Evolutionary conservation across 148 eudicot genomes (phyloP), one percentile per base, ranked within the genome.

Genomic region (Camellia lanceoleosa): DNA sequence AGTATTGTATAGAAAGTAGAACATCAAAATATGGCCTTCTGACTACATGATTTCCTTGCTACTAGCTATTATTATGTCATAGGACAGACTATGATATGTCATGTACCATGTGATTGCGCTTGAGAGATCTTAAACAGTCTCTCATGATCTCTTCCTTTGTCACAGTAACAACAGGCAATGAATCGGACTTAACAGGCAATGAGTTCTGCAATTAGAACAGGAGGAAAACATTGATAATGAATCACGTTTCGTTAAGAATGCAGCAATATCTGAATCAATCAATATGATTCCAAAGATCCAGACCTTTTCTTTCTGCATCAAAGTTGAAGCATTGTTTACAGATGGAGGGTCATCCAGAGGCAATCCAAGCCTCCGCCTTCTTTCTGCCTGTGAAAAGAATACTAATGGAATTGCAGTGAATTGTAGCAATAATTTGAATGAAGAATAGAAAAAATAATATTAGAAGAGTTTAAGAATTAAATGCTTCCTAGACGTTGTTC

Each of bases 51-150:
- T 23, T 20, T 14, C 69, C 71, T 68, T 20, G 19, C 75, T 74
- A 43, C 19, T 75, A 54, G 69, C 66, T 7, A 73, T 5, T 7
- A 73, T 5, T 60, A 80, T 44, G 61, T 73, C 42, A 68, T 56
- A 19, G 3, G 18, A 19, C 23, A 44, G 51, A 6, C 64, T 58
- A 62, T 41, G 52, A 73, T 44, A 61, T 30, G 13, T 51, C 69
- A 61, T 72, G 59, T 79, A 93, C 98, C 97, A 83, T 87, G 83
- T 90, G 85, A 79, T 85, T 87, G 74, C 89, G 91, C 88, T 82
- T 95, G 70, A 95, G 88, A 83, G 89, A 82, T 82, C 92, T 83
- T 84, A 95, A 84, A 74, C 93, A 95, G 59, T 91, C 86, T 71
- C 89, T 83, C 87, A 95, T 78, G 62, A 83, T 85, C 77, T 89